A percentile compares a stretch with the other conserved stretches of the same genome.
Evolutionary conservation across 1,139 yeast species (phyloP).

Genomic region (Wickerhamiella infanticola): DNA sequence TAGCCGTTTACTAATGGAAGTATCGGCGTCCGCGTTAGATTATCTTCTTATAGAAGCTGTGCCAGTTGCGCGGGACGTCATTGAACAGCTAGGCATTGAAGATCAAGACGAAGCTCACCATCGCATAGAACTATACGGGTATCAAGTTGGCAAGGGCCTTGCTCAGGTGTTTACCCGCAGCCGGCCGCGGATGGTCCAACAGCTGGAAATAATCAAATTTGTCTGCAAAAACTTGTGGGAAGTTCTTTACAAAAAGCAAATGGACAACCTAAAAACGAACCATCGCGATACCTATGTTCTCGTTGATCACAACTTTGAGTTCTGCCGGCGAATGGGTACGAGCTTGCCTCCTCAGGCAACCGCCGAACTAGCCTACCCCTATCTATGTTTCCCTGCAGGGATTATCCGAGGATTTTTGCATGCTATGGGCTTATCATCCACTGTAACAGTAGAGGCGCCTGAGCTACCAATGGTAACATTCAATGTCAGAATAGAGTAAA

Average conservation of each 20-base stretch:
- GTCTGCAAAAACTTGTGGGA: conserved; percentile 89
- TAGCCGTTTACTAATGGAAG: conserved; percentile 9
- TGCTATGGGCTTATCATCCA: conserved; percentile 53
- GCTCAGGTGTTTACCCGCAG: conserved; percentile 57
- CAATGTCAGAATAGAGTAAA: conserved; percentile 35
- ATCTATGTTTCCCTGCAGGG: conserved; percentile 73
- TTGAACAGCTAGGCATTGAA: conserved; percentile 22
- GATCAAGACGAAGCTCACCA: conserved; percentile 34
- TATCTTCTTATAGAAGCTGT: conserved; percentile 59
- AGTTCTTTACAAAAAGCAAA: conserved; percentile 62
- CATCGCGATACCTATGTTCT: conserved; percentile 75
- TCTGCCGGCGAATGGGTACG: conserved; percentile 42
- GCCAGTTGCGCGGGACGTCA: conserved; percentile 50
- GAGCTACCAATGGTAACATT: conserved; percentile 54
- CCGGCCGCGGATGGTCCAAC: conserved; percentile 37
- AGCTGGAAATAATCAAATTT: conserved; percentile 75
- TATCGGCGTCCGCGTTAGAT: conserved; percentile 26
- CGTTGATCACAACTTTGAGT: conserved; percentile 48
- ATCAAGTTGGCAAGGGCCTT: conserved; percentile 54
- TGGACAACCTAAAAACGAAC: conserved; percentile 82
- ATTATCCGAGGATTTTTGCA: conserved; percentile 64
- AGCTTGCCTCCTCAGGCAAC: conserved; percentile 17
- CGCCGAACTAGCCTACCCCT: conserved; percentile 25
- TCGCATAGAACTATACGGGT: conserved; percentile 57
- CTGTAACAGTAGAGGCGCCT: conserved; percentile 52